Conservation (phyloP, 2,329 filamentous ascomycete genomes). For the Plenodomus biglobosus region DNA sequence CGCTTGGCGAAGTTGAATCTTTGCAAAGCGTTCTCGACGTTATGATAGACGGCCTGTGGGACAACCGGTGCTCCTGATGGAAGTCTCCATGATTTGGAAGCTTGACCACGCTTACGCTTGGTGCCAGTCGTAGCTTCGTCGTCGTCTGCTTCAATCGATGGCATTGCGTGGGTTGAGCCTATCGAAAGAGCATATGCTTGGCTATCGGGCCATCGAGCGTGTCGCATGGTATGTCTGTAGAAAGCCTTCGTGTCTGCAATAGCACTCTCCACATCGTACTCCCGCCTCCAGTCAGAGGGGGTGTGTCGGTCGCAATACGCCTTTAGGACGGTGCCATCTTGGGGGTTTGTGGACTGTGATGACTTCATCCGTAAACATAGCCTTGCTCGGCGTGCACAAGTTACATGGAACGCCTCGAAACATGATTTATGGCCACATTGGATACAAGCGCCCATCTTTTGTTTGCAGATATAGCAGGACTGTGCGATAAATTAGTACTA, state of each 20-base stretch:
- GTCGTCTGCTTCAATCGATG: conserved; percentile 54
- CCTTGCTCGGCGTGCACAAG: conserved; percentile 83
- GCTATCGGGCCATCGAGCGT: conserved; percentile 88
- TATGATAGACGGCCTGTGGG: conserved; percentile 81
- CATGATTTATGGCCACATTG: conserved; percentile 98
- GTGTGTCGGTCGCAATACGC: conserved; percentile 97
- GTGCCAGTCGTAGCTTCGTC: conserved; percentile 57
- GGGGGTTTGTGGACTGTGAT: conserved; percentile 72
- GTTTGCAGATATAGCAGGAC: conserved; percentile 93
- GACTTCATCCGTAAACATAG: conserved; percentile 97
- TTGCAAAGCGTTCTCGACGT: conserved; percentile 78
- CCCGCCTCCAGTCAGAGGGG: conserved; percentile 81
- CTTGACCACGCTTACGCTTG: conserved; percentile 58
- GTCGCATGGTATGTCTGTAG: conserved; percentile 87
- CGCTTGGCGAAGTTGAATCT: conserved; percentile 83
- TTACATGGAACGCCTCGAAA: conserved; percentile 96
- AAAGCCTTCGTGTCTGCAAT: conserved; percentile 82
- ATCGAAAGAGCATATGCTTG: conserved; percentile 80
- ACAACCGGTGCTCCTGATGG: conserved; percentile 95
- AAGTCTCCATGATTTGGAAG: conserved; percentile 79
- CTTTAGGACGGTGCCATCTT: conserved; percentile 82
- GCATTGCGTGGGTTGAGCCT: conserved; percentile 66
- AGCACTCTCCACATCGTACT: conserved; percentile 79
- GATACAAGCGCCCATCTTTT: conserved; percentile 97
- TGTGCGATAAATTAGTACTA: conserved; percentile 26